phyloP scores from a whole-genome alignment of 140 eudicot genomes.

The Bidens hawaiensis region DNA sequence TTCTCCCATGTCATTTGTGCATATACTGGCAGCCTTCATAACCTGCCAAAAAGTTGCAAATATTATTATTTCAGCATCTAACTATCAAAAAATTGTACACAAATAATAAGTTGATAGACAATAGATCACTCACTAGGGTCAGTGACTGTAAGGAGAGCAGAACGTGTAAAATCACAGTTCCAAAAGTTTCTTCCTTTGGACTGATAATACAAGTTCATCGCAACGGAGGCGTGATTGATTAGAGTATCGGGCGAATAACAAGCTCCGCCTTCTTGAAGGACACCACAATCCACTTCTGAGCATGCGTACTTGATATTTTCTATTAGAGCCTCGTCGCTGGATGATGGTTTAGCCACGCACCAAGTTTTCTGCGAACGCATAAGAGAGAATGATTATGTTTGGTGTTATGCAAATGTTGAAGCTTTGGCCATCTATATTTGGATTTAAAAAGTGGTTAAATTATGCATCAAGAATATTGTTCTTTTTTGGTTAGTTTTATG shows the following conservation, averaged over 20 bases:
- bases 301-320: constrained; percentile 60
- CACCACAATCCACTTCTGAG: constrained; percentile 47
- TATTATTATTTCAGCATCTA: background rate
- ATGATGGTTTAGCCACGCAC: constrained; percentile 88
- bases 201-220: constrained; percentile 71
- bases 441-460: background rate
- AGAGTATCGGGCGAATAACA: constrained; percentile 52
- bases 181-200: constrained; percentile 54
- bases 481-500: background rate
- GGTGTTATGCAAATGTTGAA: too few species aligned
- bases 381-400: too few species aligned
- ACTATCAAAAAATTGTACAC: background rate
- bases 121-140: constrained; percentile 62
- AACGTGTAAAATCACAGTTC: constrained; percentile 57
- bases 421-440: too few species aligned
- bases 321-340: constrained; percentile 34
- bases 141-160: constrained; percentile 45
- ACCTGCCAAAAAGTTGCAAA: constrained; percentile 52
- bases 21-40: constrained; percentile 52
- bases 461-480: background rate
- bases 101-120: background rate
- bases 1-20: constrained; percentile 19
- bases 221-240: constrained; percentile 70
- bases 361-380: constrained; percentile 59
- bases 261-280: constrained; percentile 53